phyloP scores from a whole-genome alignment of 192 early-diverging fungal species.

The Umbelopsis ramanniana region DNA sequence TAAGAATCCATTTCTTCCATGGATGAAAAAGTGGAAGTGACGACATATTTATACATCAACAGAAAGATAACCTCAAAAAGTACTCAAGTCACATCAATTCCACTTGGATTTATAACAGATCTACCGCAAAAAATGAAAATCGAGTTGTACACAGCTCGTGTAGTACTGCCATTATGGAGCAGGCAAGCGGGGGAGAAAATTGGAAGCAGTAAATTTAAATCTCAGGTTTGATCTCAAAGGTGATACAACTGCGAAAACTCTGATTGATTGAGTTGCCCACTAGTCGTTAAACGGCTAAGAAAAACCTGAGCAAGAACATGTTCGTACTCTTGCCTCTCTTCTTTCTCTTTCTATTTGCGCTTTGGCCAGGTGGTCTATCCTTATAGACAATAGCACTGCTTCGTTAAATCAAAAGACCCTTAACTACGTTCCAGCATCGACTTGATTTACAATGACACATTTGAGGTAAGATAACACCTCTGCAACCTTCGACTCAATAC shows the following conservation, averaged over 20 bases:
- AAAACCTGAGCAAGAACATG: not conserved
- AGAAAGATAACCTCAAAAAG: not conserved
- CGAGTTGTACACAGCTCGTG: not conserved
- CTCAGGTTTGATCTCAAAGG: not conserved
- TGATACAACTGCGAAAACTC: not conserved
- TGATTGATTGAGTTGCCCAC: not conserved
- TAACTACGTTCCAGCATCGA: not conserved
- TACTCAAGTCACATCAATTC: not conserved
- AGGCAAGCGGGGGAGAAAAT: not conserved
- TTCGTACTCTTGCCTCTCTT: not conserved
- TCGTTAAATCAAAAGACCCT: not conserved
- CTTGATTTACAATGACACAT: conserved; percentile 27
- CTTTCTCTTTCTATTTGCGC: conserved; percentile 1
- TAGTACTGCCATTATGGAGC: not conserved
- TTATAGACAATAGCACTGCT: not conserved
- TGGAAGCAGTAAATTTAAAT: not conserved
- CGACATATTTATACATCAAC: no score
- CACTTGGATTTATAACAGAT: not conserved
- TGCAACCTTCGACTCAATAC: not conserved
- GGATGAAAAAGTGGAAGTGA: no score
- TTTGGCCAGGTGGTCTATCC: conserved; percentile 17
- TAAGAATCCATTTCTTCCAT: no score
- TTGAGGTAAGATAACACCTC: conserved; percentile 14
- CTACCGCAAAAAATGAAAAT: not conserved
- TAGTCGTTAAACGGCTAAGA: conserved; percentile 13